These are phyloP conservation scores for Penicillium vulpinum DNA, from an alignment of 2,329 filamentous ascomycete species.

Conservation along the genomic window DNA sequence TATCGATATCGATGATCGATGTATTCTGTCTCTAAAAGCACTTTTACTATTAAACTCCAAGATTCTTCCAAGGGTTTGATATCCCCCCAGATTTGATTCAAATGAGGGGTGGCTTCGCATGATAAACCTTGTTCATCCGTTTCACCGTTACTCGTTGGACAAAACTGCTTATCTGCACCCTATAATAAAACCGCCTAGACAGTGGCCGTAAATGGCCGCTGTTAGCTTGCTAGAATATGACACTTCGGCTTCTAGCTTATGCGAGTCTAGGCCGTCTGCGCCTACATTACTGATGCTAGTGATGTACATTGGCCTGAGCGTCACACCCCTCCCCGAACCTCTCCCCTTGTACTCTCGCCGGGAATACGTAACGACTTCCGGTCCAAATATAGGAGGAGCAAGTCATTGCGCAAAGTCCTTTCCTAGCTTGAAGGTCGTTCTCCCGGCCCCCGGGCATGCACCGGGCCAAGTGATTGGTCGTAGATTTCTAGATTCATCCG, in stretches of 20 bases:
- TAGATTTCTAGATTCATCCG: slow-evolving; percentile 21
- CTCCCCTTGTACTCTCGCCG: neutral
- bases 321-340: neutral
- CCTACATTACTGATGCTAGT: neutral
- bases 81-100: neutral
- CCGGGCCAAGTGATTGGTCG: slow-evolving; percentile 15
- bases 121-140: neutral
- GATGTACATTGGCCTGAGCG: slow-evolving; percentile 6
- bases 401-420: slow-evolving; percentile 1
- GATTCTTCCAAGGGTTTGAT: neutral
- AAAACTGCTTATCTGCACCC: slow-evolving; percentile 1
- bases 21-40: neutral
- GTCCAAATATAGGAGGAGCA: neutral
- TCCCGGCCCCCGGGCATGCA: slow-evolving; percentile 11
- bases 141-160: neutral
- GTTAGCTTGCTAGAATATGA: neutral
- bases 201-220: neutral
- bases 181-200: neutral
- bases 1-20: neutral
- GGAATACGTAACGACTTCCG: slow-evolving; percentile 7
- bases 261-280: neutral
- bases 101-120: neutral
- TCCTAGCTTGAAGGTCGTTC: slow-evolving; percentile 19
- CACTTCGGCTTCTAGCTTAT: neutral
- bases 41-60: neutral